Percentiles rank a stretch among this genome's conserved stretches.
Conservation (phyloP, 2,329 filamentous ascomycete species). For the Colletotrichum lindemuthianum region DNA sequence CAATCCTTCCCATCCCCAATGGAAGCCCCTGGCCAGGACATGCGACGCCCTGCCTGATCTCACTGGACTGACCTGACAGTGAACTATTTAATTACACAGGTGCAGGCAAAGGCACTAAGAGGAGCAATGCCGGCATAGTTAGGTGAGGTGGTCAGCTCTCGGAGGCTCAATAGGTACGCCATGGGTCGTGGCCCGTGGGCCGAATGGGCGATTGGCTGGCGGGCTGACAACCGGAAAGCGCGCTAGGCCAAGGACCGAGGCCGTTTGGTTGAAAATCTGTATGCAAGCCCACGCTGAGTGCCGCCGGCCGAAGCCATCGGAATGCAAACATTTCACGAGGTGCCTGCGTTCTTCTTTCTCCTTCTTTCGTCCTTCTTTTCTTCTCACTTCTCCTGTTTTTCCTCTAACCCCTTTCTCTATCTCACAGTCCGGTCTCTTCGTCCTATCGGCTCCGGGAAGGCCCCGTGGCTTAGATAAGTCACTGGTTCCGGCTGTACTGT, state of each 20-base stretch:
- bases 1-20: slow-evolving; percentile 7
- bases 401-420: neutral
- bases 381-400: neutral
- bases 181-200: no score
- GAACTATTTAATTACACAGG: no score
- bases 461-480: no score
- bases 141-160: slow-evolving; percentile 11
- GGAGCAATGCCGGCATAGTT: slow-evolving; percentile 24
- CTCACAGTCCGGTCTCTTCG: neutral
- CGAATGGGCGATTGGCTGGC: slow-evolving; percentile 11
- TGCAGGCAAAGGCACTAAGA: slow-evolving; percentile 11
- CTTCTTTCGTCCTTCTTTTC: neutral
- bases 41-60: slow-evolving; percentile 9
- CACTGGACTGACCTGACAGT: slow-evolving; percentile 1
- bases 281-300: slow-evolving; percentile 29
- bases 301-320: neutral
- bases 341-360: neutral
- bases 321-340: slow-evolving; percentile 8
- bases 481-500: no score
- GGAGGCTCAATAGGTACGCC: neutral
- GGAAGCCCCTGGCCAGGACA: slow-evolving; percentile 7
- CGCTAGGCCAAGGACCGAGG: slow-evolving; percentile 26
- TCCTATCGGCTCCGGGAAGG: neutral
- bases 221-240: slow-evolving; percentile 13
- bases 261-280: neutral